phyloP scores from a whole-genome alignment of 345 rosid genomes.

The Stellera chamaejasme region DNA sequence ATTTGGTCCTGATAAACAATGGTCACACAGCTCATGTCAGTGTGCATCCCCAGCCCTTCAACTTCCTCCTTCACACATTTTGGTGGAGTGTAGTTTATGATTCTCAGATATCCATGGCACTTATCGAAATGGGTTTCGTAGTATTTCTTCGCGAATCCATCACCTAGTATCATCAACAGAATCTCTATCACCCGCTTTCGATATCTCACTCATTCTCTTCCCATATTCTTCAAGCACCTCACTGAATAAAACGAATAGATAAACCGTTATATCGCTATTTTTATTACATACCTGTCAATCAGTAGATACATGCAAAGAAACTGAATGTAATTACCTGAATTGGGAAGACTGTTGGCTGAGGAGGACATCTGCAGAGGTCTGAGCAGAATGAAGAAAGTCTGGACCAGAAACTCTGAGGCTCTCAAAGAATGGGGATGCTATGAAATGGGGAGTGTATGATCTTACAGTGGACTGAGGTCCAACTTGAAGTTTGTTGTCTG shows the following conservation, averaged over 20 bases:
- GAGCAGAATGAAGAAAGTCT: constrained; percentile 28
- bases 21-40: constrained; percentile 40
- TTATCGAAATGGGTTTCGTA: constrained; percentile 23
- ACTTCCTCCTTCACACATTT: constrained; percentile 12
- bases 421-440: constrained; percentile 40
- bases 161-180: constrained; percentile 20
- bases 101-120: constrained; percentile 34
- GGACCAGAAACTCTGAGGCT: constrained; percentile 30
- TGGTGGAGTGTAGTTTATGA: constrained; percentile 29
- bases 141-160: constrained; percentile 16
- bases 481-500: constrained; percentile 18
- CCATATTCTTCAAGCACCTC: constrained; percentile 27
- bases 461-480: constrained; percentile 27
- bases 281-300: background rate
- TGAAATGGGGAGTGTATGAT: constrained; percentile 31
- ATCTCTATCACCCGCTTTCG: constrained; percentile 19
- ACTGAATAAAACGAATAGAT: background rate
- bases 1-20: constrained; percentile 29
- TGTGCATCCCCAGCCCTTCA: constrained; percentile 41
- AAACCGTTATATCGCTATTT: background rate
- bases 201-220: constrained; percentile 25
- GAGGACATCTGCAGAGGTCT: constrained; percentile 17
- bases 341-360: constrained; percentile 11
- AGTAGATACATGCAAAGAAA: background rate
- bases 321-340: constrained; percentile 20